Base-by-base conservation (phyloP, 2,329 filamentous ascomycete genomes). In the Trematosphaeria pertusa region DNA sequence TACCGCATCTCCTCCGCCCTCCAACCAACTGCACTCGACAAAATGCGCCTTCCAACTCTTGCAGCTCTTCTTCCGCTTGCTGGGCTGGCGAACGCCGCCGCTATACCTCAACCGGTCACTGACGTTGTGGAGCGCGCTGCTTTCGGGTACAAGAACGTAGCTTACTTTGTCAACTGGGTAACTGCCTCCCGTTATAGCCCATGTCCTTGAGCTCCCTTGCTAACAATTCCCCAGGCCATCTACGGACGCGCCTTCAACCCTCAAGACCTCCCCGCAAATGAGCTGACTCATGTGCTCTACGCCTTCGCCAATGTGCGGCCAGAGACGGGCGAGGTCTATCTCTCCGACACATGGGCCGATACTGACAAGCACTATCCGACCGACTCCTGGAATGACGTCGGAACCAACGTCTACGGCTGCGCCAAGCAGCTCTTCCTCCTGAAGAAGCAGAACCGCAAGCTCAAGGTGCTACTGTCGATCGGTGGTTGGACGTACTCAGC, bases 81-180 rank as follows among this genome's bases (percentile, higher is more conserved):
- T 14, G 54, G 38, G 18, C 47, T 59, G n/a, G 49, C 40, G n/a
- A 48, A 51, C 18, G 58, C 64, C 22, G 50, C 51, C 37, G 60
- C 56, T 11, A 50, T 70, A 24, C 63, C 65, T 35, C 56, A 52
- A 36, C 43, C 43, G 20, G 38, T 31, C 18, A 45, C 35, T 24
- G 46, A 57, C 18, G 56, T 62, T 41, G 45, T 46, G 34, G 45
- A 52, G n/a, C 22, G 52, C 10, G 54, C 56, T 26, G 50, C 54
- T 45, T 52, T 62, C n/a, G 67, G 67, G 17, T 70, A 61, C 54
- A 70, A 55, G 45, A 68, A 69, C 28, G 69, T 71, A 20, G 67
- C 67, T 1, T 72, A 72, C 50, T 72, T 69, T 54, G 67, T 70
- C 34, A 72, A 72, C 46, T 72, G 69, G 69, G 69, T 70, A 43